These are phyloP conservation scores for Candida maris DNA, from an alignment of 805 yeast genomes.

Conservation along the genomic window DNA sequence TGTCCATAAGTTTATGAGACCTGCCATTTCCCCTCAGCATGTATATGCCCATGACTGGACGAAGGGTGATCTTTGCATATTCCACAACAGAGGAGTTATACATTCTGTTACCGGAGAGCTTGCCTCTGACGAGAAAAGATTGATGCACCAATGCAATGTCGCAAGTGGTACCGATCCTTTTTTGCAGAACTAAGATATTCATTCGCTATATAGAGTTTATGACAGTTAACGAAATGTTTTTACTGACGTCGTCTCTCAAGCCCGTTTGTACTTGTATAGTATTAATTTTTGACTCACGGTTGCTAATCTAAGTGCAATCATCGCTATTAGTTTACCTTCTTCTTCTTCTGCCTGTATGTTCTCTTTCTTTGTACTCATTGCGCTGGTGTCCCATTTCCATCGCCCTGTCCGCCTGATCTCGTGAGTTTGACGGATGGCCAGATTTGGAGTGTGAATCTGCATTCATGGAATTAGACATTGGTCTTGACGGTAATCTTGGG, in stretches of 20 bases:
- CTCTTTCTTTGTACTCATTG: constrained; percentile 21
- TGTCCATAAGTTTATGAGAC: constrained; percentile 75
- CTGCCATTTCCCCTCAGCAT: constrained; percentile 70
- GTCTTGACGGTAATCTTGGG: constrained; percentile 23
- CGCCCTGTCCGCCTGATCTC: constrained; percentile 30
- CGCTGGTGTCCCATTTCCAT: constrained; percentile 20
- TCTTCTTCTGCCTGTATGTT: constrained; percentile 9
- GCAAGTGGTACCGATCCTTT: constrained; percentile 77
- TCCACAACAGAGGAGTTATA: constrained; percentile 87
- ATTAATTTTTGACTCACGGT: too few relatives aligned
- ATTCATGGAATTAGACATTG: constrained; percentile 24
- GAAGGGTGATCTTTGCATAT: constrained; percentile 80
- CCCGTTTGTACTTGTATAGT: too few relatives aligned
- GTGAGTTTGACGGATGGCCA: constrained; percentile 15
- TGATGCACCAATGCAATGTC: constrained; percentile 93
- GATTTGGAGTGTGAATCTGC: constrained; percentile 21
- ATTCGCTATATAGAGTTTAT: too few relatives aligned
- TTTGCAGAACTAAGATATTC: constrained; percentile 9
- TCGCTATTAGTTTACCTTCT: constrained; percentile 3
- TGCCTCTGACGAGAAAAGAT: constrained; percentile 68
- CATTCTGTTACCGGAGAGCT: constrained; percentile 91
- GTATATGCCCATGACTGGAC: constrained; percentile 82
- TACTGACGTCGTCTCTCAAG: constrained; percentile 4
- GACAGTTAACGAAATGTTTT: background rate
- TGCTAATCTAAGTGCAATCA: too few relatives aligned